Conservation (phyloP, 805 yeast genomes). For the Kodamaea nitidulidarum region DNA sequence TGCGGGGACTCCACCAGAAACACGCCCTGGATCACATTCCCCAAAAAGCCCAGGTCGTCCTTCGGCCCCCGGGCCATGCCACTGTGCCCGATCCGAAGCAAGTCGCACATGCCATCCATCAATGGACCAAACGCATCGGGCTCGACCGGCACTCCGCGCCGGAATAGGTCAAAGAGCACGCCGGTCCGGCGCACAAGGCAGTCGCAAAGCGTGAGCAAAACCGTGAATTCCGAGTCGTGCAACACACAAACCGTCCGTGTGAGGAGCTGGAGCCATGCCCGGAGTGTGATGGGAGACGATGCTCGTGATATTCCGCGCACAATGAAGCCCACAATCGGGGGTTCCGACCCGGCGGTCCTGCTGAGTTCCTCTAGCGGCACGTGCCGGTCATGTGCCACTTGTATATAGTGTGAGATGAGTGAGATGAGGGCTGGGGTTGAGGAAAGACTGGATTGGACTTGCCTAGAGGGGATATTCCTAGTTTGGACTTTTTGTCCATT, state of each 20-base stretch:
- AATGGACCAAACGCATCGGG: constrained; percentile 16
- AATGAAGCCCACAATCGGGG: constrained; percentile 41
- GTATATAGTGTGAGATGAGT: neutral
- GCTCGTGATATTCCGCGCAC: constrained; percentile 46
- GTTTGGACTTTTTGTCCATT: too few relatives aligned
- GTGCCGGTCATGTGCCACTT: neutral
- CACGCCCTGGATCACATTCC: constrained; percentile 72
- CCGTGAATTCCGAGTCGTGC: constrained; percentile 50
- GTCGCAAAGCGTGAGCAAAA: constrained; percentile 51
- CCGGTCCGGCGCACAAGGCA: constrained; percentile 24
- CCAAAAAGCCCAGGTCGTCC: constrained; percentile 48
- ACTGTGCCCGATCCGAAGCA: constrained; percentile 57
- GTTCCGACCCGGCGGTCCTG: constrained; percentile 7
- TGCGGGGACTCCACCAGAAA: constrained; percentile 67
- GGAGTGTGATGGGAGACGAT: constrained; percentile 39
- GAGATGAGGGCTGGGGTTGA: neutral
- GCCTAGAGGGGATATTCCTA: too few relatives aligned
- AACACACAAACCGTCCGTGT: constrained; percentile 50
- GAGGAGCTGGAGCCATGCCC: constrained; percentile 48
- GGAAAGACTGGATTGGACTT: neutral
- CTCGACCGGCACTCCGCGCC: neutral
- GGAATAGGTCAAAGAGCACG: neutral
- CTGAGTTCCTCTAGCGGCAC: neutral
- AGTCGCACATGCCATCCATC: constrained; percentile 62
- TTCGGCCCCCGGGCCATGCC: constrained; percentile 27